Conservation (phyloP, 352 stramenopile genomes). For the Globisporangium paddicum region DNA sequence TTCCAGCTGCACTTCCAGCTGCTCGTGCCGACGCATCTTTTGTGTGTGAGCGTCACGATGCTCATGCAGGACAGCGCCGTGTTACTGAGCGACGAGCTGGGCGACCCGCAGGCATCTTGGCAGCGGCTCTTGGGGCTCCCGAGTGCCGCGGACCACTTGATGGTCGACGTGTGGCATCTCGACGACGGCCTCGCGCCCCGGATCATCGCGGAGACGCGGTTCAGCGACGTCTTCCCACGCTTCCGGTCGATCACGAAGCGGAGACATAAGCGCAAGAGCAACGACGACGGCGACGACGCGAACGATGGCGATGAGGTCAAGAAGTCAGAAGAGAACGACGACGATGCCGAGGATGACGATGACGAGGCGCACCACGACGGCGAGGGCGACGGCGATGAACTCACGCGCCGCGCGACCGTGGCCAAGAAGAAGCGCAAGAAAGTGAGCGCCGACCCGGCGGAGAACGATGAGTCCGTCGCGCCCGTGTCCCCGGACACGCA, state of each 20-base stretch:
- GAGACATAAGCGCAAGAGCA: conserved; percentile 30
- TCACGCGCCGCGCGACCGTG: conserved; percentile 24
- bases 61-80: conserved; percentile 20
- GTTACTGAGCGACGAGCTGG: conserved; percentile 22
- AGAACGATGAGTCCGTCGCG: conserved; percentile 60
- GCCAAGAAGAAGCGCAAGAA: conserved; percentile 54
- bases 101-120: conserved; percentile 41
- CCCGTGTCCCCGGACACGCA: conserved; percentile 65
- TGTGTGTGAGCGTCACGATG: conserved; percentile 52
- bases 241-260: conserved; percentile 46
- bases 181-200: conserved; percentile 47
- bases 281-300: conserved; percentile 22
- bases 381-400: conserved; percentile 38
- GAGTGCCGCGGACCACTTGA: conserved; percentile 39
- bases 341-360: conserved; percentile 53
- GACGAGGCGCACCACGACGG: conserved; percentile 25
- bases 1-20: conserved; percentile 53
- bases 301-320: conserved; percentile 42
- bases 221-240: conserved; percentile 48
- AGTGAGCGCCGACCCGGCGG: conserved; percentile 20
- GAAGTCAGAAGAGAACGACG: conserved; percentile 47
- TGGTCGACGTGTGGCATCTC: conserved; percentile 76
- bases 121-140: conserved; percentile 58
- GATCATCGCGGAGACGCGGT: conserved; percentile 59
- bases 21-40: conserved; percentile 33